Evolutionary conservation across 768 basidiomycete species (phyloP).

Genomic region (Xerocomellus dryophilus): DNA sequence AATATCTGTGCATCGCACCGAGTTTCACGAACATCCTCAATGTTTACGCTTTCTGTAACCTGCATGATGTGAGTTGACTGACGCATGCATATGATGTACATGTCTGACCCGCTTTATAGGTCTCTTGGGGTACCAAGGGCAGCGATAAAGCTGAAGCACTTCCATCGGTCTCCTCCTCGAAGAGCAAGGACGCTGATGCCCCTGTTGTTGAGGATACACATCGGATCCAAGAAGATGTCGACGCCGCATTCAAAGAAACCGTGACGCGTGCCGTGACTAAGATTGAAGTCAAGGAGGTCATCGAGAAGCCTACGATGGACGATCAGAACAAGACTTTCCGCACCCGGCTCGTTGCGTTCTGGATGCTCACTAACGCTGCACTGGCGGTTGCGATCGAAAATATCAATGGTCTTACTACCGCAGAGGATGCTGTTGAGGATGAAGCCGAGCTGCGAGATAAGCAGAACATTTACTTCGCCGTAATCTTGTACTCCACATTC

Average conservation of each 20-base stretch:
- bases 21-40: constrained; percentile 95
- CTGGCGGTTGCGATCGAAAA: constrained; percentile 76
- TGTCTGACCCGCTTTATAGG: constrained; percentile 37
- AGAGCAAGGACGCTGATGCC: constrained; percentile 68
- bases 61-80: constrained; percentile 68
- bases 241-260: constrained; percentile 87
- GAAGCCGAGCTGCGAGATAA: constrained; percentile 40
- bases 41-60: constrained; percentile 96
- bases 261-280: constrained; percentile 84
- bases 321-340: constrained; percentile 93
- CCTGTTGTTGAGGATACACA: constrained; percentile 85
- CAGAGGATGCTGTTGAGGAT: constrained; percentile 39
- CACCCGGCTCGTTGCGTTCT: constrained; percentile 77
- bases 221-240: constrained; percentile 82
- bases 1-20: constrained; percentile 86
- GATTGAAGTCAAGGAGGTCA: constrained; percentile 56
- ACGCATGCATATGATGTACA: background rate
- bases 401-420: constrained; percentile 57
- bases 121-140: constrained; percentile 94
- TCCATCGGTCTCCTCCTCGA: constrained; percentile 84
- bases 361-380: constrained; percentile 74
- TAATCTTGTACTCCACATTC: constrained; percentile 82
- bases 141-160: constrained; percentile 91
- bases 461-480: constrained; percentile 65
- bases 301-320: constrained; percentile 81